Evolutionary conservation across 179 eudicot species (phyloP), one percentile per base, ranked within the genome.

Genomic region (Silene coronaria): DNA sequence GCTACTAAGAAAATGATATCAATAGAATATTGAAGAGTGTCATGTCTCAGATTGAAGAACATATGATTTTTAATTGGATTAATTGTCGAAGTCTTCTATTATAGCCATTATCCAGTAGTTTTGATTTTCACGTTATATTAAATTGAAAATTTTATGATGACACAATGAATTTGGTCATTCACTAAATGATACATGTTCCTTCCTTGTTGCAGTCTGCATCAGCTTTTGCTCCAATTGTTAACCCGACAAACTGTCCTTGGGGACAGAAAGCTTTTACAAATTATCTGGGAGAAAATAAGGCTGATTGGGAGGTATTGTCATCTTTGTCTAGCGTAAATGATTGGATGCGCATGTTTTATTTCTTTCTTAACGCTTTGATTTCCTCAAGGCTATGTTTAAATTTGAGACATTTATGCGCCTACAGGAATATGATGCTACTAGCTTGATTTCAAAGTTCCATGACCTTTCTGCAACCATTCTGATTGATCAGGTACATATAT

Each of bases 381-480:
- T 24, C 69, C 3, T 71, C 13, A 5, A 60, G 22, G 55, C 38
- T 68, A 5, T 12, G n/a, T 16, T 45, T 21, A 19, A n/a, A 67
- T 45, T 55, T 17, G 45, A 8, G 73, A 61, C 16, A 14, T 66
- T 22, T 30, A 8, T 75, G 11, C 61, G 26, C 51, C 45, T 85
- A 87, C 91, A 96, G 99, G 97, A 86, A 75, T 91, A 96, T 81
- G 99, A 96, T 88, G 99, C 99, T 64, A 88, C 93, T 77, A 82
- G 82, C 79, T 89, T 96, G 86, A 77, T 96, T 78, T 80, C 87
- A 24, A 96, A 89, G 80, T 86, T 76, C 79, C 88, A 86, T 70
- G 84, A 91, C 78, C 81, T 93, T 71, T 75, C 84, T 48, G 90
- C 93, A 3, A 82, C 96, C 76, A 91, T 96, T 79, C 87, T 96